Evolutionary conservation across 805 yeast species (phyloP), one percentile per base, ranked within the genome.

Genomic region (Babjeviella inositovora): DNA sequence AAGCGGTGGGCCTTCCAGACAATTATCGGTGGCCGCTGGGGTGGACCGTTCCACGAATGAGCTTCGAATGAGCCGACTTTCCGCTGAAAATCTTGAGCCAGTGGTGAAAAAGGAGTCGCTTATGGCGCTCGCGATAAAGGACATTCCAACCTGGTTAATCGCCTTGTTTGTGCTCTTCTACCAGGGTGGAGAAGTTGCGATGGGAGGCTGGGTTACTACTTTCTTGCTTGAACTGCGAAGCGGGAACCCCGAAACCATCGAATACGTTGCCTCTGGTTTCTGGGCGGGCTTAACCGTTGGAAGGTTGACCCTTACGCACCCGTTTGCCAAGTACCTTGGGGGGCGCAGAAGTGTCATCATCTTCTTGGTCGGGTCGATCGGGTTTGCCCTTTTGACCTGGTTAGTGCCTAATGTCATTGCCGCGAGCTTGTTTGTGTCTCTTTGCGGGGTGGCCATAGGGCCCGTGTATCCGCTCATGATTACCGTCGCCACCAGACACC

Each of bases 231-330:
- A 57, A 13, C 61, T 68, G 24, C 59, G 76, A 27, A 44, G 55
- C 9, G 69, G 69, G 10, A 47, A 52, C 23, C 49, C 49, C 15
- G 34, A 49, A 2, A 39, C 49, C 11, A 62, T 69, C 37, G 75
- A 82, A 6, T 70, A 65, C 35, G 67, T 72, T 8, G 68, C 75
- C 1, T 62, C 81, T 5, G 73, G 79, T 9, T 74, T 62, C 37
- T 75, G 84, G 84, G 59, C 62, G 13, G 87, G 87, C 1, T 41
- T 75, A 11, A 70, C 84, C 0, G 29, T 60, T 9, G 87, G 87
- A 0, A 49, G 87, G 29, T 43, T 75, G 20, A 31, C 52, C 4
- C 43, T 75, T 6, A 62, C 69, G 1, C 43, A 53, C 11, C 31
- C 39, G 2, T 33, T 57, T 8, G 54, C 55, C 25, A 44, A 43